These are phyloP conservation scores for Aspergillus ochraceus DNA, from an alignment of 2,329 filamentous ascomycete genomes.

Conservation along the genomic window DNA sequence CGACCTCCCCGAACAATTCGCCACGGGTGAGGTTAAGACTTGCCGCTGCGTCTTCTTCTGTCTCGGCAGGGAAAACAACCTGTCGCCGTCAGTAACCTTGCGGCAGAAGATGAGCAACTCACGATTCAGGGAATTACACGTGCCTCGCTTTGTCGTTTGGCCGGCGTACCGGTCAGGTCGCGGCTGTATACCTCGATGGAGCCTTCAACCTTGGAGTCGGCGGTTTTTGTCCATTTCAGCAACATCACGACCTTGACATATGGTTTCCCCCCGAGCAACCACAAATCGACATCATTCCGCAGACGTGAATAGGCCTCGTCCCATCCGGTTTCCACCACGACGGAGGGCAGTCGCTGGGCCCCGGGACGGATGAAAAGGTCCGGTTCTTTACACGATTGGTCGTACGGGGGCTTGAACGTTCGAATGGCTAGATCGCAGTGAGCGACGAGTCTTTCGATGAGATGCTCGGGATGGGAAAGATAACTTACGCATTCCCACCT, in stretches of 20 bases:
- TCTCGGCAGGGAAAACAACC: neutral
- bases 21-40: neutral
- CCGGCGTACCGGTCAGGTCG: neutral
- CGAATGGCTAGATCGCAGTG: neutral
- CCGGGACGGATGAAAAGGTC: neutral
- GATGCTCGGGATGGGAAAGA: neutral
- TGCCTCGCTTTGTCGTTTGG: neutral
- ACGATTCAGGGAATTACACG: neutral
- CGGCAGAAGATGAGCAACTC: neutral
- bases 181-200: neutral
- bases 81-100: neutral
- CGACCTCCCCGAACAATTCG: neutral
- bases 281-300: neutral
- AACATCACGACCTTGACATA: neutral
- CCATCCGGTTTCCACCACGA: neutral
- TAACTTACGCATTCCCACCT: neutral
- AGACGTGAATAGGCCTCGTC: neutral
- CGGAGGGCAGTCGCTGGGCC: neutral
- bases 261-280: neutral
- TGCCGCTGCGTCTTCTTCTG: neutral
- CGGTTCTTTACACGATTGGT: neutral
- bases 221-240: neutral
- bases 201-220: neutral
- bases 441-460: neutral
- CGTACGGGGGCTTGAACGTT: neutral